Percentiles rank a stretch among this genome's conserved stretches.
phyloP scores from a whole-genome alignment of 345 rosid genomes.

The Gossypium bickii region DNA sequence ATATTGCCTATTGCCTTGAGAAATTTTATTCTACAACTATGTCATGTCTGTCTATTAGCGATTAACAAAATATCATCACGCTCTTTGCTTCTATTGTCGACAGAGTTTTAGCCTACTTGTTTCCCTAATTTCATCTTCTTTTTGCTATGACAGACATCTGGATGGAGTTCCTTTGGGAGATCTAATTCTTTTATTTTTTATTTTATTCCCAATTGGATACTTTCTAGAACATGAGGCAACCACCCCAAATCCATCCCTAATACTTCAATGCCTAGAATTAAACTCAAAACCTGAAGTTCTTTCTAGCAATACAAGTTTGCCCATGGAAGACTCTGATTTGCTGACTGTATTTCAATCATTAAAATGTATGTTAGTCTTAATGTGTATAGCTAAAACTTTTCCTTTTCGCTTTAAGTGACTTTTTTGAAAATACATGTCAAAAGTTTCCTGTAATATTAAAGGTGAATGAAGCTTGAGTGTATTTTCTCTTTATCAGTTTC shows the following conservation, averaged over 20 bases:
- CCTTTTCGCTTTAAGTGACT: not conserved
- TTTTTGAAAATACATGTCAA: not conserved
- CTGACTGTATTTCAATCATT: not conserved
- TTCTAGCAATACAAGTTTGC: not conserved
- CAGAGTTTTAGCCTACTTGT: not conserved
- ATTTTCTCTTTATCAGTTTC: too few species aligned
- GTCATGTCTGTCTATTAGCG: not conserved
- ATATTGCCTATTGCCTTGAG: not conserved
- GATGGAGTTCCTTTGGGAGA: not conserved
- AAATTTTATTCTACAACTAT: not conserved
- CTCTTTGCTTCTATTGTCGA: not conserved
- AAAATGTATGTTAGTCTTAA: not conserved
- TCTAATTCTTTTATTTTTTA: not conserved
- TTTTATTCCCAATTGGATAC: not conserved
- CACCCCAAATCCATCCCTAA: not conserved
- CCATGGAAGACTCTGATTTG: not conserved
- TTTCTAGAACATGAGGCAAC: not conserved
- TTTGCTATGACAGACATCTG: not conserved
- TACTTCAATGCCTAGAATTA: not conserved
- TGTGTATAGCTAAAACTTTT: not conserved
- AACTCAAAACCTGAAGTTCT: not conserved
- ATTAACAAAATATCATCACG: not conserved
- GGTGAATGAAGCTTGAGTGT: too few species aligned
- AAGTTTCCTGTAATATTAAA: not conserved
- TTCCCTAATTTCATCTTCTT: not conserved